Conservation (phyloP, 2,329 filamentous ascomycete genomes). For the Thyridium curvatum region DNA sequence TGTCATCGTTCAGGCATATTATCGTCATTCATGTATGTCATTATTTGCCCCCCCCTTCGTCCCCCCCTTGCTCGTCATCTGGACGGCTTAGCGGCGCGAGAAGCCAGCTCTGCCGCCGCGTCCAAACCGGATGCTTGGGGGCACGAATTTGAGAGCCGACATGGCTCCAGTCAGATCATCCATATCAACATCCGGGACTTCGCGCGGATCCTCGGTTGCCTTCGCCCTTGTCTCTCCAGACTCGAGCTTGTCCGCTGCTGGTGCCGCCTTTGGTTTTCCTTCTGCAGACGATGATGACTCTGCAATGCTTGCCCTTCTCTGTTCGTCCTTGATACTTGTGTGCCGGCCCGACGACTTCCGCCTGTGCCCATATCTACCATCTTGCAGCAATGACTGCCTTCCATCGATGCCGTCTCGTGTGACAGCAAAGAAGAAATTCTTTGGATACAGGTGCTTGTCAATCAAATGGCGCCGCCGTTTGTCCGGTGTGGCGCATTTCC, state of each 20-base stretch:
- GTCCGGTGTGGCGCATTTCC: conserved; percentile 73
- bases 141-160: conserved; percentile 67
- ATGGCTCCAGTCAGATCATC: conserved; percentile 60
- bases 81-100: conserved; percentile 33
- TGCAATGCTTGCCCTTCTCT: background rate
- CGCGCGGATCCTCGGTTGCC: too few relatives aligned
- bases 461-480: conserved; percentile 86
- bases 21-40: too few relatives aligned
- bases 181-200: conserved; percentile 44
- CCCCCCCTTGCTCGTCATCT: background rate
- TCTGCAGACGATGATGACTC: too few relatives aligned
- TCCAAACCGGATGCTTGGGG: conserved; percentile 60
- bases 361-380: conserved; percentile 35
- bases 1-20: too few relatives aligned
- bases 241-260: background rate
- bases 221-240: too few relatives aligned
- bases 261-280: too few relatives aligned
- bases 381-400: conserved; percentile 68
- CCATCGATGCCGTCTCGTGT: conserved; percentile 87
- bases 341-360: conserved; percentile 37
- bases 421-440: conserved; percentile 81
- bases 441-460: conserved; percentile 89
- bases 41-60: background rate
- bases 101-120: conserved; percentile 47
- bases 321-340: conserved; percentile 23